Base-by-base conservation (phyloP, 164 flowering plant genomes). In the Tetracentron sinense region DNA sequence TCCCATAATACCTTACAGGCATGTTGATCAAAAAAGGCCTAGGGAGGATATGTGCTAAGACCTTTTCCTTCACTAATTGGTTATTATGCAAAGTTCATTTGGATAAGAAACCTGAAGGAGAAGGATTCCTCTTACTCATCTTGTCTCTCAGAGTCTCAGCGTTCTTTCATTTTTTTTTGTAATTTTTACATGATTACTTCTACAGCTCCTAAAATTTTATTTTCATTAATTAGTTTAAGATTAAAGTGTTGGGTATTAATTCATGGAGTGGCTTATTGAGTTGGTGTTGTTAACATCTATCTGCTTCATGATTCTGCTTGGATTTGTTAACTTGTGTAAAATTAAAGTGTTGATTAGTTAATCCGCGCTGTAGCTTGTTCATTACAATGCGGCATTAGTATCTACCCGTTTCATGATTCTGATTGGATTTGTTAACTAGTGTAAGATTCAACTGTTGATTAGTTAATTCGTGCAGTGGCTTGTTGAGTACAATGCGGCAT, bases 211-310 rank as follows among this genome's bases (percentile, higher is more conserved):
- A 30, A 11, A 31, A 30, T 20, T 17, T 56, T 20, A 21, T 56
- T 30, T 56, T 11, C 31, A n/a, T 44, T 21, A 21, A 56, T n/a
- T 31, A 20, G 19, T 21, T 16, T 16, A 3, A 56, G 25, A 56
- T 33, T 56, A 29, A 35, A 56, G 29, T 49, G 20, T 33, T 58
- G 49, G 35, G n/a, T 27, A 2, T 61, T 61, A 17, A 7, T 60
- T 60, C 58, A 55, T 81, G 78, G 83, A 93, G 97, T 94, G 97
- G 98, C 97, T 91, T 65, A 93, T 89, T 63, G 96, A 89, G 79
- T 93, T 87, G 81, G 98, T 96, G 55, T 97, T 96, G 64, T 67
- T 94, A 65, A 89, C 86, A 64, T 89, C 90, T 54, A 83, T 94
- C 67, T 84, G 95, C 77, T 91, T 90, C 81, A 91, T 94, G 97